phyloP scores from a whole-genome alignment of 2,329 filamentous ascomycete species.

The Fragosphaeria purpurea region DNA sequence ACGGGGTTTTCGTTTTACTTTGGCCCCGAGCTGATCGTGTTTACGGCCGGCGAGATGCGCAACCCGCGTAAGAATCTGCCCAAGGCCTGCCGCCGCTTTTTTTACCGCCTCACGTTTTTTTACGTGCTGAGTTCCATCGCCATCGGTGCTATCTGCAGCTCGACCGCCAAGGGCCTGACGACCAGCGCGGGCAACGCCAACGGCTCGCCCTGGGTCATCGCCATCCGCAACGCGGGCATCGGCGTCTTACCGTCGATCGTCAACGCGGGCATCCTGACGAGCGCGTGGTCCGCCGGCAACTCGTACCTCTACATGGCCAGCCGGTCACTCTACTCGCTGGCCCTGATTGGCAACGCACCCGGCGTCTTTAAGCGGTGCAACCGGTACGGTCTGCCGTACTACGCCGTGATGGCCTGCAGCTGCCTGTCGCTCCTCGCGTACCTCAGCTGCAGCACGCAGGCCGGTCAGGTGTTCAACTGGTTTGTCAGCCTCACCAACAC shows the following conservation, averaged over 20 bases:
- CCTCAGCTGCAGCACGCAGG: constrained; percentile 26
- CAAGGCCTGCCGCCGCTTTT: constrained; percentile 68
- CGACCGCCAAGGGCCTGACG: constrained; percentile 16
- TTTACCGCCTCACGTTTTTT: constrained; percentile 74
- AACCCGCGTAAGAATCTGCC: constrained; percentile 70
- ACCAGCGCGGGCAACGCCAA: not conserved
- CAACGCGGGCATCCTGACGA: constrained; percentile 48
- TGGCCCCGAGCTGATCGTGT: constrained; percentile 9
- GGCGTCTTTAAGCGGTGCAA: constrained; percentile 24
- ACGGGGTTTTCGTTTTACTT: constrained; percentile 6
- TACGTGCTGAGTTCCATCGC: constrained; percentile 66
- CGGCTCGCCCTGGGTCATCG: constrained; percentile 40
- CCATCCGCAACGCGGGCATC: constrained; percentile 43
- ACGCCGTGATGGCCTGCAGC: constrained; percentile 24
- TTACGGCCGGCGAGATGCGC: constrained; percentile 62
- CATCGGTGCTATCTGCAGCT: constrained; percentile 66
- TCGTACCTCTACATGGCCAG: constrained; percentile 42
- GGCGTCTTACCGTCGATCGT: constrained; percentile 41
- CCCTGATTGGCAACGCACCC: constrained; percentile 29
- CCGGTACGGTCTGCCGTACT: constrained; percentile 26
- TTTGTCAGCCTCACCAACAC: constrained; percentile 31
- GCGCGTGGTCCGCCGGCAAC: constrained; percentile 49
- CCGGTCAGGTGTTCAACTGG: constrained; percentile 27
- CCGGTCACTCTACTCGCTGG: constrained; percentile 28
- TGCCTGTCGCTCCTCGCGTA: constrained; percentile 28